Evolutionary conservation across 305 asterid species (phyloP), one percentile per base, ranked within the genome.

Genomic region (Rubia balearica): DNA sequence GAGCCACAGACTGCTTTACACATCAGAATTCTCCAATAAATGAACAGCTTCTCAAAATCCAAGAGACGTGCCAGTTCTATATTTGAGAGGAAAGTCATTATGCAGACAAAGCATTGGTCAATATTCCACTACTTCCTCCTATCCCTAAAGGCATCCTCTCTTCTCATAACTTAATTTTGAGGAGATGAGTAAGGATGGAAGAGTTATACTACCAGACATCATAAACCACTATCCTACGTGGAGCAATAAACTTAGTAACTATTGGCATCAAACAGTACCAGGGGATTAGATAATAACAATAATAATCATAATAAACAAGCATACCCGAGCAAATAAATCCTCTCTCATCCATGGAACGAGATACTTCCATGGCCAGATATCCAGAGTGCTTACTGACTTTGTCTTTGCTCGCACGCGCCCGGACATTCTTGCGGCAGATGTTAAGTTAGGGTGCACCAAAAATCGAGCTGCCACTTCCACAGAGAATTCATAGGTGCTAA

Each of bases 261-360:
- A 30, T 9, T 59, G 24, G 41, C 7, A 61, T 21, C 70, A 68
- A 45, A 68, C 33, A 40, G 46, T 4, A 41, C 65, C 19, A 17
- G 22, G 13, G 46, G n/a, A 30, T 51, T 17, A 45, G 48, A 74
- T 57, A 43, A 64, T 63, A 21, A 51, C 49, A 14, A 62, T 11
- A 11, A 48, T 10, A 21, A 81, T 9, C 63, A 33, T 17, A 76
- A 82, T 45, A 66, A 71, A 68, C 8, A 74, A 77, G 74, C 91
- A 65, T 91, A 94, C 99, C 78, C 97, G 90, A 79, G 93, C 88
- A 85, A 91, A 94, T 71, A 94, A 81, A 80, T 93, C 98, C 85
- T 89, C 92, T 80, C 96, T 89, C 95, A 93, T 93, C 96, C 97
- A 91, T 60, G 98, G 99, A 82, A 94, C 99, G 86, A 94, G 79